These are phyloP conservation scores for Dalbergia oliveri DNA, from an alignment of 306 rosid species.

Conservation along the genomic window DNA sequence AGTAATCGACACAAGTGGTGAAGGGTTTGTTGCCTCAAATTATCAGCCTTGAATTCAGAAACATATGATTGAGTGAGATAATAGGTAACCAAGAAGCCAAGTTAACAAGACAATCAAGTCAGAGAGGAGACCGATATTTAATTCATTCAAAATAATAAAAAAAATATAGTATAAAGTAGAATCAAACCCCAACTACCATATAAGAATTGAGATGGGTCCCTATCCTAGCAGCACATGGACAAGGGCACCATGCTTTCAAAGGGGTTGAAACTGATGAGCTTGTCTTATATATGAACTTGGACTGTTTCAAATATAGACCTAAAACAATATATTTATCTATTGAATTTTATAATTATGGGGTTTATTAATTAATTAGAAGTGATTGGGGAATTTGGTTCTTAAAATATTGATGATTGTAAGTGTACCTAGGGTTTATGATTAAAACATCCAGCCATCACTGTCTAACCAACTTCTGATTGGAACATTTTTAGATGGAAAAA, in stretches of 20 bases:
- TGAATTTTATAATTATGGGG: neutral
- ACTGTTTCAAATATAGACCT: slow-evolving; percentile 44
- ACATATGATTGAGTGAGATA: neutral
- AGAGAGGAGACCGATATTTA: neutral
- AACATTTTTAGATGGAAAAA: slow-evolving; percentile 64
- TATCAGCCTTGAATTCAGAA: slow-evolving; percentile 74
- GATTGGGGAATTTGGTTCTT: slow-evolving; percentile 21
- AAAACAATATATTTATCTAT: neutral
- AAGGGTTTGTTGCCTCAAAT: slow-evolving; percentile 86
- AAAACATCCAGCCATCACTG: slow-evolving; percentile 60
- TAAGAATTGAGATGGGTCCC: slow-evolving; percentile 45
- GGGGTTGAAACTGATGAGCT: slow-evolving; percentile 46
- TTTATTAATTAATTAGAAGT: slow-evolving; percentile 31
- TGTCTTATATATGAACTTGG: slow-evolving; percentile 54
- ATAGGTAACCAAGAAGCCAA: neutral
- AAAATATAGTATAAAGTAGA: slow-evolving; percentile 3
- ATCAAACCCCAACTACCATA: slow-evolving; percentile 52
- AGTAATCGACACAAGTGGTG: slow-evolving; percentile 79
- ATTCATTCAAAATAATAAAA: neutral
- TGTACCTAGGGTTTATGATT: slow-evolving; percentile 59
- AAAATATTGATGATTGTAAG: slow-evolving; percentile 43
- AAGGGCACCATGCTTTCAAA: slow-evolving; percentile 43
- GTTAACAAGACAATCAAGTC: neutral
- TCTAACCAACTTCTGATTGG: slow-evolving; percentile 77
- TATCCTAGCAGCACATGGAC: slow-evolving; percentile 40